Base-by-base conservation (phyloP, 352 stramenopile species). In the Phytophthora pisi region DNA sequence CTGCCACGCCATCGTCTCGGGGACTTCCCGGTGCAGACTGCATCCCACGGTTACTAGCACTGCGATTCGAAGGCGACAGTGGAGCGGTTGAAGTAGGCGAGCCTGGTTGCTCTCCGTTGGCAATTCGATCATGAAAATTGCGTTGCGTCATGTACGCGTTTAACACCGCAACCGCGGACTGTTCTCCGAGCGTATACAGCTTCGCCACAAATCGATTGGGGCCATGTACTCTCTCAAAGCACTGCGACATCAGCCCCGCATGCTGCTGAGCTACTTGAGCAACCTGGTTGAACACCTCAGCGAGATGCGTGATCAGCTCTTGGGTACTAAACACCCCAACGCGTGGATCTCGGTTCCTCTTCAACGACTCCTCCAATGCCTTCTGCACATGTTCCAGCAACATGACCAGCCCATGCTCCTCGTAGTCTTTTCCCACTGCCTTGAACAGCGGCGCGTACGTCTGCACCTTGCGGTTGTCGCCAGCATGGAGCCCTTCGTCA, bases 401-500 rank as follows among this genome's bases (percentile, higher is more conserved):
- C 72, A 89, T 75, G 45, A 71, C 43, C 30, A 90, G 70, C 7
- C 88, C 88, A 51, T 74, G 77, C 49, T 89, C 85, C 49, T 93
- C 88, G 56, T 92, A 96, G 9, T 78, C 78, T 13, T 56, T 58
- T 9, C 82, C 74, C n/a, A 95, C 81, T 16, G 77, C 78, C 56
- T 91, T 81, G 70, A 95, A 96, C 18, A 96, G 66, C 51, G 83
- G 82, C 34, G 84, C 86, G 67, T 90, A 92, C n/a, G 67, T 75
- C 46, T 88, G 76, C 54, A 96, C 61, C 30, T 81, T 69, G 28
- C 58, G 58, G 13, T 63, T 70, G 50, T 94, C 82, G 5, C 68
- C 65, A 8, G 68, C 59, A 5, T 62, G 68, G 36, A 96, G 52
- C 1, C 83, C 86, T 1, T 84, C 70, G 11, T 86, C 82, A 18